phyloP scores from a whole-genome alignment of 495 filamentous ascomycete genomes.

The Penicillium salamii region DNA sequence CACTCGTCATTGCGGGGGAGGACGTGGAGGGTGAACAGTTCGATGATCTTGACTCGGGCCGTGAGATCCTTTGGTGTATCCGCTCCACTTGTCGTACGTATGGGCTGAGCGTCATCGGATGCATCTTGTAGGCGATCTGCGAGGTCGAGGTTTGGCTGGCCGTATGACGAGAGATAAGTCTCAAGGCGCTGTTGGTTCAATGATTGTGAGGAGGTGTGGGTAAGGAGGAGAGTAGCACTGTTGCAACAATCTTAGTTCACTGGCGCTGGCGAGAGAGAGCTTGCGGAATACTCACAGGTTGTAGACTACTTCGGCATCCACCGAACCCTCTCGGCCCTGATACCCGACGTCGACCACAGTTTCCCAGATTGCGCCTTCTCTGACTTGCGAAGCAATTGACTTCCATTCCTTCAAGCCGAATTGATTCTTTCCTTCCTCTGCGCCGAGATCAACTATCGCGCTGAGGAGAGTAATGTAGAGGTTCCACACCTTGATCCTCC shows the following conservation, averaged over 20 bases:
- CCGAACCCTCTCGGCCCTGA: constrained; percentile 78
- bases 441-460: constrained; percentile 79
- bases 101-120: constrained; percentile 18
- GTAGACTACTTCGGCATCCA: constrained; percentile 92
- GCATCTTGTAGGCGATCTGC: constrained; percentile 52
- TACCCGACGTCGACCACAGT: constrained; percentile 85
- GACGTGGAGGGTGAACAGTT: constrained; percentile 91
- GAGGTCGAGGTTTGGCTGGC: constrained; percentile 65
- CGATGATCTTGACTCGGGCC: constrained; percentile 80
- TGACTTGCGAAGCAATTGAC: constrained; percentile 70
- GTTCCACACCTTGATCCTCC: constrained; percentile 93
- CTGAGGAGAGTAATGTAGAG: constrained; percentile 92
- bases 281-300: constrained; percentile 64
- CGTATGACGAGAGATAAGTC: constrained; percentile 79
- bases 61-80: constrained; percentile 75
- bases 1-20: constrained; percentile 88
- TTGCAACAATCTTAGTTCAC: constrained; percentile 23
- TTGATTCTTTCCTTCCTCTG: constrained; percentile 83
- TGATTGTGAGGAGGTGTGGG: constrained; percentile 77
- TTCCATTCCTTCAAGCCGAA: constrained; percentile 86
- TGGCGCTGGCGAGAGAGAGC: neutral
- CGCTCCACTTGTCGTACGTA: constrained; percentile 54
- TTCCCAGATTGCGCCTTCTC: constrained; percentile 88
- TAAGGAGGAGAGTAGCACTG: constrained; percentile 81
- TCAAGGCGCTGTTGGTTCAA: constrained; percentile 86